Evolutionary conservation across 352 stramenopile species (phyloP).

Genomic region (Peronosclerospora sorghi): DNA sequence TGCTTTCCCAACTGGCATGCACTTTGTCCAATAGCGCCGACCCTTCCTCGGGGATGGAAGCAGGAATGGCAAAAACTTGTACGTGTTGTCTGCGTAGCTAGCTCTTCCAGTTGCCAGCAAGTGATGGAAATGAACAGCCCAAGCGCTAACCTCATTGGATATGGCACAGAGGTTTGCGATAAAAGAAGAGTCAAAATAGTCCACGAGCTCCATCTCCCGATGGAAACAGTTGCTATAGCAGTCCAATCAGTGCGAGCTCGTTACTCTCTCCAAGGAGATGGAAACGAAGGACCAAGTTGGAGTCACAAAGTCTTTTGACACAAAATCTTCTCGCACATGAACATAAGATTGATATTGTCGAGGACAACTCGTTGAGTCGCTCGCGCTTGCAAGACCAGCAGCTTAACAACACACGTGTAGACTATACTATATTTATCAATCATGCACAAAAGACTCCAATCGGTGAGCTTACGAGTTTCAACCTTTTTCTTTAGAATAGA

Average conservation of each 20-base stretch:
- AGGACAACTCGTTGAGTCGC: slow-evolving; percentile 12
- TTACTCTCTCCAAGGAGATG: no score
- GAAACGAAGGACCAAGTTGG: slow-evolving; percentile 4
- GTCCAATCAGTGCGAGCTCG: background rate
- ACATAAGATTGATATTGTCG: slow-evolving; percentile 13
- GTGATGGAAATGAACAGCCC: background rate
- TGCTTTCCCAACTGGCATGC: slow-evolving; percentile 19
- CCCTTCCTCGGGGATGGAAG: no score
- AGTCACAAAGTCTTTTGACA: slow-evolving; percentile 9
- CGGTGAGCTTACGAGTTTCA: background rate
- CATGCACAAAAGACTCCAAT: slow-evolving; percentile 5
- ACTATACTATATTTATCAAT: no score
- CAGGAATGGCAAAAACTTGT: slow-evolving; percentile 2
- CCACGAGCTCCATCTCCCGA: no score
- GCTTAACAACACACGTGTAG: no score
- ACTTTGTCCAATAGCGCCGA: no score
- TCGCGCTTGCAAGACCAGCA: slow-evolving; percentile 6
- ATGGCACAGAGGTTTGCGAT: slow-evolving; percentile 5
- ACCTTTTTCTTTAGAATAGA: slow-evolving; percentile 64
- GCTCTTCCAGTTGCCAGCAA: slow-evolving; percentile 2
- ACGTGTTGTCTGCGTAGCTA: slow-evolving; percentile 12
- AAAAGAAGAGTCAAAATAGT: slow-evolving; percentile 1
- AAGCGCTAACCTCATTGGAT: background rate
- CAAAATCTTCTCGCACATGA: slow-evolving; percentile 23
- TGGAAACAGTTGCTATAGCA: slow-evolving; percentile 11